Percentiles rank a stretch among this genome's conserved stretches.
phyloP scores from a whole-genome alignment of 2,329 filamentous ascomycete genomes.

The Aspergillus fructus region DNA sequence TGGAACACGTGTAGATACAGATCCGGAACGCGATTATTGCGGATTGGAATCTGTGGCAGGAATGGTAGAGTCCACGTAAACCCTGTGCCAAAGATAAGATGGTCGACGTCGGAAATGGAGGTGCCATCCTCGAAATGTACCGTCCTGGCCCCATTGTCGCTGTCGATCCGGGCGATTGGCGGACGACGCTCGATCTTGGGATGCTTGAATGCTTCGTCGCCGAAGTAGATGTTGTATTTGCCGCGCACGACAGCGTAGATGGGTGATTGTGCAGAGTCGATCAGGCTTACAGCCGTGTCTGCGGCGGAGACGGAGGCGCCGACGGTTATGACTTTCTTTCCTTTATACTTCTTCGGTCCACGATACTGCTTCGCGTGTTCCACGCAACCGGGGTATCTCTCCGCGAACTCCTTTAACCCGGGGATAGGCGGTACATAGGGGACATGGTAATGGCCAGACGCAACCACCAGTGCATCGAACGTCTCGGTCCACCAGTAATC shows the following conservation, averaged over 20 bases:
- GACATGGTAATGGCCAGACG: slow-evolving; percentile 61
- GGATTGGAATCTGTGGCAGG: slow-evolving; percentile 47
- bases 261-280: slow-evolving; percentile 47
- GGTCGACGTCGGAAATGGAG: slow-evolving; percentile 54
- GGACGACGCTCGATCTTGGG: slow-evolving; percentile 41
- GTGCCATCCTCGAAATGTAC: slow-evolving; percentile 57
- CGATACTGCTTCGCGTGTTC: slow-evolving; percentile 45
- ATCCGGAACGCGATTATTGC: slow-evolving; percentile 35
- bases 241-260: slow-evolving; percentile 56
- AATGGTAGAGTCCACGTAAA: slow-evolving; percentile 66
- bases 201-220: slow-evolving; percentile 60
- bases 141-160: slow-evolving; percentile 50
- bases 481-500: slow-evolving; percentile 64
- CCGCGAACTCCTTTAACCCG: slow-evolving; percentile 42
- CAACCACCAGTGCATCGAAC: slow-evolving; percentile 63
- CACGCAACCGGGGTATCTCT: slow-evolving; percentile 38
- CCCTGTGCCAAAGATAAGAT: slow-evolving; percentile 66
- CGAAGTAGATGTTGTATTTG: slow-evolving; percentile 57
- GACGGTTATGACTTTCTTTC: slow-evolving; percentile 58
- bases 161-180: slow-evolving; percentile 29
- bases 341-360: slow-evolving; percentile 38
- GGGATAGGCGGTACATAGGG: slow-evolving; percentile 51
- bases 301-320: slow-evolving; percentile 65
- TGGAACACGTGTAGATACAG: slow-evolving; percentile 40
- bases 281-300: slow-evolving; percentile 59